Conservation (phyloP, 805 yeast species). For the Metschnikowia cerradonensis region DNA sequence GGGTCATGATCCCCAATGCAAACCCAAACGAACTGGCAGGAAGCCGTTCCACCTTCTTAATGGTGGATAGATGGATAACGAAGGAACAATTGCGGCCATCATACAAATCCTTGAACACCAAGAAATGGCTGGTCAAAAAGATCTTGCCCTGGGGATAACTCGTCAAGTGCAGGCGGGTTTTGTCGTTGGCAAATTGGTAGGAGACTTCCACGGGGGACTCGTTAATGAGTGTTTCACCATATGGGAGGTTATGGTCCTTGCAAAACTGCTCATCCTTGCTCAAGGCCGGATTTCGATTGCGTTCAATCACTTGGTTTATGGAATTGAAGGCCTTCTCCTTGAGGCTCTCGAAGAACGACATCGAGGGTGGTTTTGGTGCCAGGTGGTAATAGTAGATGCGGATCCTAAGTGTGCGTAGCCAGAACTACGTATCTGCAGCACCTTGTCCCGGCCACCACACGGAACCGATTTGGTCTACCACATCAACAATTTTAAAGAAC, state of each 20-base stretch:
- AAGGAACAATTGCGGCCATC: slow-evolving; percentile 68
- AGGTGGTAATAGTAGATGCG: neutral
- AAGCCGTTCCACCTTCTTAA: slow-evolving; percentile 81
- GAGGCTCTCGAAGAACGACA: slow-evolving; percentile 51
- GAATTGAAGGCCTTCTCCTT: slow-evolving; percentile 46
- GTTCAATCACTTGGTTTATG: slow-evolving; percentile 40
- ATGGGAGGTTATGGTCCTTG: slow-evolving; percentile 65
- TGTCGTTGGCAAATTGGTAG: slow-evolving; percentile 24
- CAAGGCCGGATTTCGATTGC: slow-evolving; percentile 41
- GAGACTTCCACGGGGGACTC: slow-evolving; percentile 62
- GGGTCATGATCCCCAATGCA: slow-evolving; percentile 69
- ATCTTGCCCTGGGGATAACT: slow-evolving; percentile 54
- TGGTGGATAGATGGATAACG: slow-evolving; percentile 67
- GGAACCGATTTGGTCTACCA: no score
- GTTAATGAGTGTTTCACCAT: slow-evolving; percentile 58
- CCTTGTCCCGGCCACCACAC: neutral
- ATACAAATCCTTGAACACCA: slow-evolving; percentile 68
- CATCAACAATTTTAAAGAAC: no score
- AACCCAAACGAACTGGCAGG: slow-evolving; percentile 74
- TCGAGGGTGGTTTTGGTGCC: slow-evolving; percentile 12
- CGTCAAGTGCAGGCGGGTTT: slow-evolving; percentile 19
- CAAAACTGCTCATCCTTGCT: slow-evolving; percentile 71
- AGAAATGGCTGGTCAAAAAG: slow-evolving; percentile 69
- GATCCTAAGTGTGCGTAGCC: neutral
- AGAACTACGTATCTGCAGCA: slow-evolving; percentile 1